Evolutionary conservation across 2,329 filamentous ascomycete genomes (phyloP), one percentile per base, ranked within the genome.

Genomic region (Epichloe gansuensis): DNA sequence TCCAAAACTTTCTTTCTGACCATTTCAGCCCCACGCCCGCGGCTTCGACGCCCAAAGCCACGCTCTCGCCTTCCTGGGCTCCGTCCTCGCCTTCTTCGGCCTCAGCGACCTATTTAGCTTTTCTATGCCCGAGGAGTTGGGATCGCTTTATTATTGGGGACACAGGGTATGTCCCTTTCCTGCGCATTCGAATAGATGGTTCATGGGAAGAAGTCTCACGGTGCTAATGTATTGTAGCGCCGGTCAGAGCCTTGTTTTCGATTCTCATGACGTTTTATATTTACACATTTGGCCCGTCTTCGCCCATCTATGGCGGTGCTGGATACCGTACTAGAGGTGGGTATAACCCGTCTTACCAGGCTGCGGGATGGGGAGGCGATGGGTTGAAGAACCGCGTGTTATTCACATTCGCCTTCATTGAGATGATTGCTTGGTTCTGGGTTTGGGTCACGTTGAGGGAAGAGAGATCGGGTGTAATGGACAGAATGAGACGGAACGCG

Each of bases 371-470:
- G 76, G 82, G 70, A 57, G 74, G 81, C 48, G 84, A 90, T 56
- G 78, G 80, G 25, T 68, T 95, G 61, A 89, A 91, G 72, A 95
- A 94, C 65, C 80, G 88, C 49, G 73, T 95, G 42, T 81, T 95
- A 42, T 94, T 96, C 65, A 83, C 86, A 0, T 93, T 89, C 69
- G 82, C 82, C 8, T 93, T 95, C 62, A 64, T 95, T 63, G 91
- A 96, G 73, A 80, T 88, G 66, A 75, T 88, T 59, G 78, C 79
- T 56, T 95, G 90, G 88, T 90, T 95, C 68, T 95, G 90, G 90
- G 82, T 81, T 25, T 88, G 82, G 75, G 75, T 84, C 34, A 85
- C 81, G 4, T 66, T 89, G 60, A 74, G 81, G 50, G 85, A 89
- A 62, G 85, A 89, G 72, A 63, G 70, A n/a, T 57, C 61, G 4